Evolutionary conservation across 2,329 filamentous ascomycete genomes (phyloP), one percentile per base, ranked within the genome.

Genomic region (Pyrenophora teres): DNA sequence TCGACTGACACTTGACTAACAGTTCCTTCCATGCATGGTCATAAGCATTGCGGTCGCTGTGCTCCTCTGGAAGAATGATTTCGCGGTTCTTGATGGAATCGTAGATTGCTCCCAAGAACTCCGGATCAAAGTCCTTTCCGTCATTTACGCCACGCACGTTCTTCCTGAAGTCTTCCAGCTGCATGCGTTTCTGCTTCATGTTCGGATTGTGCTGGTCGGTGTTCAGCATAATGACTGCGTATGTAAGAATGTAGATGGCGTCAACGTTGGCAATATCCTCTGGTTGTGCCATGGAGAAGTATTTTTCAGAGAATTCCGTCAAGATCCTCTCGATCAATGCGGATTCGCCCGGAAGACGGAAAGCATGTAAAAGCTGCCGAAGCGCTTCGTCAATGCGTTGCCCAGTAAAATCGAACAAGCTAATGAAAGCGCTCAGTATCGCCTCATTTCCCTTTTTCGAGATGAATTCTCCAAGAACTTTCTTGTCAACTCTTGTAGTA

Each of bases 1-100:
- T 85, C 6, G 85, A 84, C 59, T 89, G 86, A 0, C 92, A 88
- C 76, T 97, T 97, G 58, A 92, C 77, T 35, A 97, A 78, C 9
- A 99, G 78, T 73, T 99, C 94, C 71, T 93, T 93, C 94, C 94
- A 99, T 2, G 94, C 93, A 74, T 96, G 94, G 71, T 97, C 93
- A 69, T 97, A 97, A 1, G 92, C 92, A 76, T 96, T 89, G 71
- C 93, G 89, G 72, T 96, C 97, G 69, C 97, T 92, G 71, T 97
- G 94, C 74, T 99, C 94, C 60, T 97, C 94, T 0, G 94, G 94
- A 18, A 99, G 78, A 59, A 99, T 97, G 57, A 99, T 99, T 74
- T 99, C 94, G 60, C 94, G 90, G 15, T 85, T 86, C 70, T 88
- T 91, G 77, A 99, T 99, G 0, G 91, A 91, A 63, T 96, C 87